Conservation (phyloP, 116 monocot species). For the Iris pallida region DNA sequence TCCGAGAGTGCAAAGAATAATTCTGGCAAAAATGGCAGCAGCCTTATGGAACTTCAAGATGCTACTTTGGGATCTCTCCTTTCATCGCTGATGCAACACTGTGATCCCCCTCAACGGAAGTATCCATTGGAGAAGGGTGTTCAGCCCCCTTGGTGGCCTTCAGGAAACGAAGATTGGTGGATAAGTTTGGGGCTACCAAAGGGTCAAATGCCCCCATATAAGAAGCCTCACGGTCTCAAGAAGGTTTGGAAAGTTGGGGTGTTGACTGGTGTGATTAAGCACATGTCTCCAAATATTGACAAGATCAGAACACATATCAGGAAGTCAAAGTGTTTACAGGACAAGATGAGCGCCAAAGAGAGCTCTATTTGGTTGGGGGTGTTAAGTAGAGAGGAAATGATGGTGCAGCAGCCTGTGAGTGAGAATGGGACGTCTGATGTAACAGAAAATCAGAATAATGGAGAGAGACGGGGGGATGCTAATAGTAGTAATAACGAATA, state of each 20-base stretch:
- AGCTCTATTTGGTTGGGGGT: slow-evolving; percentile 76
- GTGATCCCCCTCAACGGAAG: slow-evolving; percentile 74
- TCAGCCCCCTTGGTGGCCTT: slow-evolving; percentile 90
- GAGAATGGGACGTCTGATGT: slow-evolving; percentile 53
- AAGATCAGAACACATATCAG: slow-evolving; percentile 64
- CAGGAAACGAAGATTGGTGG: slow-evolving; percentile 82
- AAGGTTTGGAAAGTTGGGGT: slow-evolving; percentile 89
- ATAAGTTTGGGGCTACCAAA: slow-evolving; percentile 55
- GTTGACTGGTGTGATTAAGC: slow-evolving; percentile 72
- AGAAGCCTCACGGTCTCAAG: slow-evolving; percentile 87
- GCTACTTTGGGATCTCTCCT: slow-evolving; percentile 79
- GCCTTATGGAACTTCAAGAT: slow-evolving; percentile 78
- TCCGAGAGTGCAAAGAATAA: slow-evolving; percentile 23
- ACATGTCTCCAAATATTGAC: slow-evolving; percentile 81
- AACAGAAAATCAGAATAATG: slow-evolving; percentile 34
- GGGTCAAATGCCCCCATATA: slow-evolving; percentile 64
- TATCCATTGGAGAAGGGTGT: slow-evolving; percentile 68
- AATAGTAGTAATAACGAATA: slow-evolving; percentile 41
- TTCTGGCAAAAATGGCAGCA: slow-evolving; percentile 36
- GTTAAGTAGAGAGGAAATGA: slow-evolving; percentile 53
- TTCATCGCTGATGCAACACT: slow-evolving; percentile 89
- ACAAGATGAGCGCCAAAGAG: slow-evolving; percentile 88
- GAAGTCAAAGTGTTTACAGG: slow-evolving; percentile 89
- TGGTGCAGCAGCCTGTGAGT: slow-evolving; percentile 13
- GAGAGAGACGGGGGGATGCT: slow-evolving; percentile 34